Evolutionary conservation across 257 asterid species (phyloP).

Genomic region (Solanum boliviense): DNA sequence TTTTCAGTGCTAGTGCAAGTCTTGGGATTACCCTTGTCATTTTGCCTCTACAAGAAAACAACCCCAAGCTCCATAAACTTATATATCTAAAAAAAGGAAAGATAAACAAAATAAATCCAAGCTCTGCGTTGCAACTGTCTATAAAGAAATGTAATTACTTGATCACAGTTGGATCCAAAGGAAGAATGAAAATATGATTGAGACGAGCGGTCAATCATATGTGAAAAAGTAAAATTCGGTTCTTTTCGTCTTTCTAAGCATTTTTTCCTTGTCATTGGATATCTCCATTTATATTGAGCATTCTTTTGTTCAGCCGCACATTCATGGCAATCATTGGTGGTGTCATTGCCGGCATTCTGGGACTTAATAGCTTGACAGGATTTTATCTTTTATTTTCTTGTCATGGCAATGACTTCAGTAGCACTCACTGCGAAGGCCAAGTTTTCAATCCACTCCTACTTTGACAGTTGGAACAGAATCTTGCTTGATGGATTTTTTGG

Average conservation of each 20-base stretch:
- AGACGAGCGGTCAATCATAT: background rate
- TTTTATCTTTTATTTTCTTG: conserved; percentile 62
- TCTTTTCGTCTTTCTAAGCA: background rate
- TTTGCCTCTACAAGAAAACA: background rate
- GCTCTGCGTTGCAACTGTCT: background rate
- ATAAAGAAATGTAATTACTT: background rate
- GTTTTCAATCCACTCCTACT: conserved; percentile 60
- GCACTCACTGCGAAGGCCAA: conserved; percentile 82
- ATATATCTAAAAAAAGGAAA: background rate
- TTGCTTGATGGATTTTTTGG: conserved; percentile 68
- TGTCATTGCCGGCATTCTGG: conserved; percentile 71
- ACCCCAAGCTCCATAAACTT: background rate
- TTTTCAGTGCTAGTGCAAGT: background rate
- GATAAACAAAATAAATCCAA: background rate
- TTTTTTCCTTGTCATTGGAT: background rate
- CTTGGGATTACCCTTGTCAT: background rate
- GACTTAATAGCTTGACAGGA: conserved; percentile 63
- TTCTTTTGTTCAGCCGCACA: conserved; percentile 52
- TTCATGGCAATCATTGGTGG: conserved; percentile 93
- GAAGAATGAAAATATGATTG: background rate
- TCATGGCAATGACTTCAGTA: conserved; percentile 70
- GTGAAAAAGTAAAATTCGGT: background rate
- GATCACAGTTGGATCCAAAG: background rate
- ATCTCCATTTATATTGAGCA: background rate
- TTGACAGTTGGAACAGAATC: conserved; percentile 74